Percentiles rank a stretch among this genome's conserved stretches.
phyloP scores from a whole-genome alignment of 2,329 filamentous ascomycete genomes.

The Eurotiales sp. region DNA sequence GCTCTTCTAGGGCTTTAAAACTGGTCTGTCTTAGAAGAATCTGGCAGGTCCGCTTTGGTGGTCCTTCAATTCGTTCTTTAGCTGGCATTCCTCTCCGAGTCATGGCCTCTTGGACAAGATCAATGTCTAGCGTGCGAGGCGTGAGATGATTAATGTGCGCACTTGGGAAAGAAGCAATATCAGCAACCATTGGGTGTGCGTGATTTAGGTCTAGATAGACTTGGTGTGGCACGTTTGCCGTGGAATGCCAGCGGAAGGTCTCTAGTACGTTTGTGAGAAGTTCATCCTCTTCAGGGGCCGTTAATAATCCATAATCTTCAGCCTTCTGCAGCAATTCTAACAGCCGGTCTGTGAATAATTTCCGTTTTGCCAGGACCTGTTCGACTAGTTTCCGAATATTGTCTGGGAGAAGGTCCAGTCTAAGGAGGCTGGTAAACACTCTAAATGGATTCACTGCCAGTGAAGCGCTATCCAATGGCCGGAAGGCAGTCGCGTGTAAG shows the following conservation, averaged over 20 bases:
- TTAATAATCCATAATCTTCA: conserved; percentile 25
- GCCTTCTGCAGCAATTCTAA: conserved; percentile 29
- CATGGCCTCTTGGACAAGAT: conserved; percentile 45
- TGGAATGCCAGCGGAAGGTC: conserved; percentile 42
- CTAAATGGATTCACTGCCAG: conserved; percentile 41
- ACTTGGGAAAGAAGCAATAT: not conserved
- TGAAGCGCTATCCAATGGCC: conserved; percentile 28
- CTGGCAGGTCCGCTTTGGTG: conserved; percentile 41
- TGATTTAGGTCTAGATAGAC: not conserved
- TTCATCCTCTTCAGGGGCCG: conserved; percentile 21
- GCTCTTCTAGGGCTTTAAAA: not conserved
- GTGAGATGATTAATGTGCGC: not conserved
- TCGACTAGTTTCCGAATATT: conserved; percentile 26
- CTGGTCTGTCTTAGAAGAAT: not conserved
- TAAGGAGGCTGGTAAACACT: conserved; percentile 31
- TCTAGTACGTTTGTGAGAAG: conserved; percentile 40
- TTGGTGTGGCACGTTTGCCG: not conserved
- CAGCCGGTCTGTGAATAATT: conserved; percentile 36
- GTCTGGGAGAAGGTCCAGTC: conserved; percentile 34
- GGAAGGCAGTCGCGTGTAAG: conserved; percentile 48
- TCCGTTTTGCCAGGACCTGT: conserved; percentile 27
- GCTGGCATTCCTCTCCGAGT: conserved; percentile 35
- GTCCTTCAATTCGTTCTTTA: conserved; percentile 52
- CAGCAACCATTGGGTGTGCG: not conserved
- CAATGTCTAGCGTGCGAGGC: conserved; percentile 50